These are phyloP conservation scores for Borovskyia barvae DNA, from an alignment of 208 protist species.

Conservation along the genomic window DNA sequence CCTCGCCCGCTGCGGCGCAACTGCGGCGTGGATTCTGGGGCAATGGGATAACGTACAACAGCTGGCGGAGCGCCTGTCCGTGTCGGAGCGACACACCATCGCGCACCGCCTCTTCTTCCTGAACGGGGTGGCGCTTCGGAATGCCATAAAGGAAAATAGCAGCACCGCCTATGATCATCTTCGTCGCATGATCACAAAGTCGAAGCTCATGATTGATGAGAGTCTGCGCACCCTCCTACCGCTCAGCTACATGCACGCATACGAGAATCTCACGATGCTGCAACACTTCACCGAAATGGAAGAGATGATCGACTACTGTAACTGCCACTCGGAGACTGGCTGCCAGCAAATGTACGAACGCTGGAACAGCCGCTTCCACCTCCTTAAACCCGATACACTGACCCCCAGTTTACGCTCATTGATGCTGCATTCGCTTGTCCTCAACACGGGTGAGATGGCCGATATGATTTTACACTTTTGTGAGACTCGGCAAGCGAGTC, in stretches of 20 bases:
- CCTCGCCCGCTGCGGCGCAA: conserved; percentile 75
- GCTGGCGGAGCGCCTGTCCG: conserved; percentile 69
- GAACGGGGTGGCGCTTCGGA: conserved; percentile 56
- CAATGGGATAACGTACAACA: conserved; percentile 77
- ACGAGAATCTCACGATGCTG: conserved; percentile 94
- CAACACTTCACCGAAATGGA: conserved; percentile 99
- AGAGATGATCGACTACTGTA: conserved; percentile 93
- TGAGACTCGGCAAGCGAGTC: conserved; percentile 64
- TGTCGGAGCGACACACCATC: conserved; percentile 66
- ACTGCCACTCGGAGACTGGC: conserved; percentile 53
- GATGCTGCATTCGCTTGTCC: conserved; percentile 94
- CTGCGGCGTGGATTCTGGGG: conserved; percentile 81
- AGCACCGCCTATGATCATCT: conserved; percentile 35
- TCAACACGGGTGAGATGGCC: conserved; percentile 91
- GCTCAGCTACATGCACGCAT: conserved; percentile 90
- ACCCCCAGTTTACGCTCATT: conserved; percentile 96
- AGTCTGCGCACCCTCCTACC: conserved; percentile 85
- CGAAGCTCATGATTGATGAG: conserved; percentile 83
- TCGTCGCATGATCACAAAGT: conserved; percentile 43
- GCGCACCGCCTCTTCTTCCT: conserved; percentile 74
- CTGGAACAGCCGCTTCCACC: conserved; percentile 79
- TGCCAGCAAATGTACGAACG: conserved; percentile 64
- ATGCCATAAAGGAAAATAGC: conserved; percentile 34
- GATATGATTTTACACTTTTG: conserved; percentile 97
- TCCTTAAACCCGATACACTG: conserved; percentile 89